phyloP scores from a whole-genome alignment of 495 filamentous ascomycete genomes.

The Neurospora sp. region DNA sequence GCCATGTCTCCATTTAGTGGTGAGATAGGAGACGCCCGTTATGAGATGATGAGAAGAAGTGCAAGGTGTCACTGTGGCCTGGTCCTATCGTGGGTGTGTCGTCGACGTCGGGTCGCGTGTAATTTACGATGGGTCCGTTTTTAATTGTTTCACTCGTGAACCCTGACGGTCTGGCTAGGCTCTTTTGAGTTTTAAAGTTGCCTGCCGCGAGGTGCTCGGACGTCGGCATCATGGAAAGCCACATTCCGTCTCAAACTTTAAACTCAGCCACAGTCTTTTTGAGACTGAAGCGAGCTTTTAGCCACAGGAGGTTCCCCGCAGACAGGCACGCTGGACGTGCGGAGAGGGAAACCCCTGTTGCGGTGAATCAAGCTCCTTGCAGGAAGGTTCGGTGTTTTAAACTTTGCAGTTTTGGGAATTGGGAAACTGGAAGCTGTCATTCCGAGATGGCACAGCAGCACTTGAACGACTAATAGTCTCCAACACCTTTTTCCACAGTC shows the following conservation, averaged over 20 bases:
- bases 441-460: background rate
- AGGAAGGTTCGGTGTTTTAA: background rate
- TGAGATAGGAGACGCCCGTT: background rate
- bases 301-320: background rate
- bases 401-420: background rate
- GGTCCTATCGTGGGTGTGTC: background rate
- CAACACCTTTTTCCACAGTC: background rate
- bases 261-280: background rate
- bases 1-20: slow-evolving; percentile 48
- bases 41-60: background rate
- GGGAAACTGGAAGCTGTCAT: background rate
- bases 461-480: background rate
- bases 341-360: background rate
- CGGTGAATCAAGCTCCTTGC: background rate
- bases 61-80: background rate
- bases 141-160: background rate
- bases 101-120: background rate
- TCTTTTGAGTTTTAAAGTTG: background rate
- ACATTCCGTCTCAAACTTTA: background rate
- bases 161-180: background rate
- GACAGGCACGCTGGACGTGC: background rate
- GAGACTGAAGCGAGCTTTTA: background rate
- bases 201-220: background rate
- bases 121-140: background rate
- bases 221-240: background rate